Evolutionary conservation across 352 stramenopile genomes (phyloP).

Genomic region (Globisporangium radiosum): DNA sequence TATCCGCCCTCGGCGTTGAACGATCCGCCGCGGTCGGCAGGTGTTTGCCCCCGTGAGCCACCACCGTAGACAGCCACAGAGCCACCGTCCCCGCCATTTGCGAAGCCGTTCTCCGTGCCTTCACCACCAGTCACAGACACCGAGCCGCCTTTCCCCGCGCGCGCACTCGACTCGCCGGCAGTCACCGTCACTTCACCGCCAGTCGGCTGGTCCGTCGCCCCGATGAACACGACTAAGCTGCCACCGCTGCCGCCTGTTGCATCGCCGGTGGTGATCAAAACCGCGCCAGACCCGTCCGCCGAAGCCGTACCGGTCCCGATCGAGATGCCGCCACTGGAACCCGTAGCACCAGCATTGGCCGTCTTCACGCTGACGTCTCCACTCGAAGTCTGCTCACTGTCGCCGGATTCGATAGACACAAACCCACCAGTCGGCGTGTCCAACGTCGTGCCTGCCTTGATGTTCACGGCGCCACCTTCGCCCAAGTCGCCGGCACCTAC

Average conservation of each 20-base stretch:
- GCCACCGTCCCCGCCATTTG: constrained; percentile 83
- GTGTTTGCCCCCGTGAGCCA: constrained; percentile 60
- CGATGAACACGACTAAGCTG: constrained; percentile 41
- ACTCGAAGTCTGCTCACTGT: constrained; percentile 57
- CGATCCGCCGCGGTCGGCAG: constrained; percentile 61
- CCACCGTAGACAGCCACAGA: constrained; percentile 80
- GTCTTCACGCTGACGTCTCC: constrained; percentile 61
- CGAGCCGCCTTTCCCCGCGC: constrained; percentile 31
- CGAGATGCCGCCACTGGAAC: constrained; percentile 50
- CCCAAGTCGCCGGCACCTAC: constrained; percentile 73
- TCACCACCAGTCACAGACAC: constrained; percentile 55
- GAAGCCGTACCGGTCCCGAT: constrained; percentile 51
- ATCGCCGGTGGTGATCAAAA: constrained; percentile 45
- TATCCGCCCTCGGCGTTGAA: constrained; percentile 72
- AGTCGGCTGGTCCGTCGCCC: constrained; percentile 41
- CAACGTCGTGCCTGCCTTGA: constrained; percentile 65
- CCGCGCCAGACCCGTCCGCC: constrained; percentile 41
- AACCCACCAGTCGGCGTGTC: constrained; percentile 65
- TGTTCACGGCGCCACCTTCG: constrained; percentile 69
- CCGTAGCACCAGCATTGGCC: constrained; percentile 45
- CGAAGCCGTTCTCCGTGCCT: constrained; percentile 52
- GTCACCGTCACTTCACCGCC: constrained; percentile 66
- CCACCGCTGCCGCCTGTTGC: constrained; percentile 60
- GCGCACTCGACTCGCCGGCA: constrained; percentile 46
- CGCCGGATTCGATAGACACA: constrained; percentile 45